These are phyloP conservation scores for Cucurbita ficifolia DNA, from an alignment of 306 rosid genomes.

Conservation along the genomic window DNA sequence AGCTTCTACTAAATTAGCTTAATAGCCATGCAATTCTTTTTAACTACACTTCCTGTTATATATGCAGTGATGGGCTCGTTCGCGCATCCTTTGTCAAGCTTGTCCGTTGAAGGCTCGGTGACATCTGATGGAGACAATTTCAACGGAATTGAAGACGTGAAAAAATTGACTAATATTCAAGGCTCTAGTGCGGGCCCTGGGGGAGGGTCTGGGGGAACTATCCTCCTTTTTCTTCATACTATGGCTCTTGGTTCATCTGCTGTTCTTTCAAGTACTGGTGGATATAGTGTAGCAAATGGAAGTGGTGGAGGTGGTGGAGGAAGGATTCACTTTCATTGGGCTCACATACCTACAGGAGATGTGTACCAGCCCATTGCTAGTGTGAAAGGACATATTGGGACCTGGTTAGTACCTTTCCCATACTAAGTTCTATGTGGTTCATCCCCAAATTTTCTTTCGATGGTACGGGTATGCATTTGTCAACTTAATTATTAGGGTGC, in stretches of 20 bases:
- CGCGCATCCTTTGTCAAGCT: conserved; percentile 77
- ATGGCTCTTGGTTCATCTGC: conserved; percentile 56
- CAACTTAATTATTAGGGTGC: not conserved
- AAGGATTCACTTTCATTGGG: conserved; percentile 96
- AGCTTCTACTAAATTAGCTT: not conserved
- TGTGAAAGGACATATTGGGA: conserved; percentile 53
- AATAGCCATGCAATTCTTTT: not conserved
- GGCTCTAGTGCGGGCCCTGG: conserved; percentile 56
- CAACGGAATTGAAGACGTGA: conserved; percentile 20
- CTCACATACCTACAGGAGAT: conserved; percentile 86
- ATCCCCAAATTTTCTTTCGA: not conserved
- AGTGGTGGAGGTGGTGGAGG: conserved; percentile 98
- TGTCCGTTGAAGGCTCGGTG: conserved; percentile 64
- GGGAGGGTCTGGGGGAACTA: conserved; percentile 94
- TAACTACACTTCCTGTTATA: conserved; percentile 6
- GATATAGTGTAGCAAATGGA: conserved; percentile 49
- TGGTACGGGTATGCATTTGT: not conserved
- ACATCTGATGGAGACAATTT: conserved; percentile 64
- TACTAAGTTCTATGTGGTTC: not conserved
- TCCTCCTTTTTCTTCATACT: conserved; percentile 63
- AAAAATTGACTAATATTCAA: conserved; percentile 13
- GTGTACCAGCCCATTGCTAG: conserved; percentile 87
- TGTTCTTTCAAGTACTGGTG: conserved; percentile 72
- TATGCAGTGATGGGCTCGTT: conserved; percentile 71
- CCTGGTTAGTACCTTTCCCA: conserved; percentile 33